Percentiles rank a stretch among this genome's conserved stretches.
phyloP scores from a whole-genome alignment of 108 stramenopile species.

The Skeletonema grethae region DNA sequence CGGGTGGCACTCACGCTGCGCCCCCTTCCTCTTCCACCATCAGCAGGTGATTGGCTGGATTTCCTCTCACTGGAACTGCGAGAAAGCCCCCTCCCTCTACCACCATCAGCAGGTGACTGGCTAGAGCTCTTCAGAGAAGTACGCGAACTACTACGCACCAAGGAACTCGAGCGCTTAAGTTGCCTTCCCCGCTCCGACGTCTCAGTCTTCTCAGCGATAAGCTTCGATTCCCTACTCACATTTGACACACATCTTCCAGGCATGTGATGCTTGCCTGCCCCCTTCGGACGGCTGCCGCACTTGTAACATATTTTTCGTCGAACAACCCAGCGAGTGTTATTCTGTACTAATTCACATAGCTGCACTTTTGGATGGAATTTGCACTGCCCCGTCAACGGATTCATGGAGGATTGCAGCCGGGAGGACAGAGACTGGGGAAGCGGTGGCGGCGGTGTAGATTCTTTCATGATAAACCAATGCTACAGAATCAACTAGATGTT shows the following conservation, averaged over 20 bases:
- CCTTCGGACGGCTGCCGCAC: constrained; percentile 27
- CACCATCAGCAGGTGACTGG: not conserved
- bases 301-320: constrained; percentile 49
- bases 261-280: constrained; percentile 5
- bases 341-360: constrained; percentile 44
- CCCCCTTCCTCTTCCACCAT: not conserved
- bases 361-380: constrained; percentile 36
- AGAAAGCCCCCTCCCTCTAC: too few species aligned
- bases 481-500: not conserved
- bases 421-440: constrained; percentile 40
- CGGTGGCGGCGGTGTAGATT: constrained; percentile 31
- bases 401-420: constrained; percentile 39
- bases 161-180: not conserved
- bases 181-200: constrained; percentile 3
- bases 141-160: not conserved
- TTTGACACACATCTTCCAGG: constrained; percentile 12
- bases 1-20: not conserved
- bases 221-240: constrained; percentile 1
- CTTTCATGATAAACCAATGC: not conserved
- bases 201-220: not conserved
- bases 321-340: constrained; percentile 41
- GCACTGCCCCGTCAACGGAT: constrained; percentile 35
- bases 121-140: not conserved
- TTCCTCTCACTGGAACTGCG: too few species aligned
- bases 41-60: not conserved